Evolutionary conservation across 345 rosid species (phyloP).

Genomic region (Eucalyptus virginea): DNA sequence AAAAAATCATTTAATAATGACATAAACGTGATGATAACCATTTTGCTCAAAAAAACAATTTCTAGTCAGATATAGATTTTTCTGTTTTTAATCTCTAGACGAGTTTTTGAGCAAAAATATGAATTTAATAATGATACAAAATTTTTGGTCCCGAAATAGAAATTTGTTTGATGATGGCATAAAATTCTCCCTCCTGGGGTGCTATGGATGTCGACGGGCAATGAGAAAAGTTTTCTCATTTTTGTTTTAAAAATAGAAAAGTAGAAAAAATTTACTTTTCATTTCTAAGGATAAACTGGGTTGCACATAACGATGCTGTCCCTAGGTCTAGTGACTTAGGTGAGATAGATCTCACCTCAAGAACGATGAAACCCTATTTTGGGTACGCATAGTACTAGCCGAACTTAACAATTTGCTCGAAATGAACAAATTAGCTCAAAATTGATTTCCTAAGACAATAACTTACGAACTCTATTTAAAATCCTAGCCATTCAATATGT

Average conservation of each 20-base stretch:
- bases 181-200: too few relatives aligned
- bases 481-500: not conserved
- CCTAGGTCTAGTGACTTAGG: not conserved
- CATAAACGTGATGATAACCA: too few relatives aligned
- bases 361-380: not conserved
- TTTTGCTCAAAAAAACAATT: too few relatives aligned
- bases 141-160: accelerated
- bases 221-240: too few relatives aligned
- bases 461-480: not conserved
- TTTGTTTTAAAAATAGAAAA: too few relatives aligned
- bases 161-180: too few relatives aligned
- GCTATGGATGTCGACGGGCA: accelerated
- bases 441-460: not conserved
- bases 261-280: too few relatives aligned
- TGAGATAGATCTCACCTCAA: not conserved
- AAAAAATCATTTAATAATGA: too few relatives aligned
- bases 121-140: too few relatives aligned
- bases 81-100: accelerated
- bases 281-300: not conserved
- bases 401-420: not conserved
- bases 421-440: not conserved
- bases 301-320: accelerated
- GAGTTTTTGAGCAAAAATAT: too few relatives aligned
- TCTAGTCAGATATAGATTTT: too few relatives aligned
- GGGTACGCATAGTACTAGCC: not conserved